These are phyloP conservation scores for Fraxinus pennsylvanica DNA, from an alignment of 257 asterid genomes.

Conservation along the genomic window DNA sequence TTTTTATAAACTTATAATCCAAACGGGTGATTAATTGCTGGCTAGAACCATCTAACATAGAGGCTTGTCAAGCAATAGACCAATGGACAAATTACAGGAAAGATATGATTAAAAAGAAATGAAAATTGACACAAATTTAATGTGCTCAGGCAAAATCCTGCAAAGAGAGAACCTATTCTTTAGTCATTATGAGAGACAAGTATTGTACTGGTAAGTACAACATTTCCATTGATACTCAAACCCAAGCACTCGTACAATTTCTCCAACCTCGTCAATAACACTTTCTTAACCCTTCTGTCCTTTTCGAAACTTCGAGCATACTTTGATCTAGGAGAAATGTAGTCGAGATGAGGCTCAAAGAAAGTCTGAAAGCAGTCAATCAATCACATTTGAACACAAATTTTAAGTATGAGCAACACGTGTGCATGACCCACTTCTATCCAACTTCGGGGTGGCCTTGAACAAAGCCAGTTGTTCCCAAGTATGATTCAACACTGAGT, in stretches of 20 bases:
- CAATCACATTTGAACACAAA: background rate
- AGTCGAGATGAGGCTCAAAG: background rate
- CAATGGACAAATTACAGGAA: background rate
- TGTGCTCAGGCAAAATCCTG: background rate
- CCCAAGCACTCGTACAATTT: background rate
- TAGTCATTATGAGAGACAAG: background rate
- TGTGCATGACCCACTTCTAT: background rate
- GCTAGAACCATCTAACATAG: background rate
- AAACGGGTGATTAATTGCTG: background rate
- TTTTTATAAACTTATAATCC: too few species aligned
- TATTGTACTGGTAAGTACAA: background rate
- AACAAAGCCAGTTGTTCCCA: background rate
- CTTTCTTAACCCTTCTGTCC: background rate
- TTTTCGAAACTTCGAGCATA: too few species aligned
- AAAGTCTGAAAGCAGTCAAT: background rate
- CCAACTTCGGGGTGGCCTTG: background rate
- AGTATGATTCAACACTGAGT: background rate
- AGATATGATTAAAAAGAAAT: background rate
- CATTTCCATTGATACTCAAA: background rate
- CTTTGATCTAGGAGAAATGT: background rate
- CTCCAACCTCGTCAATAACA: background rate
- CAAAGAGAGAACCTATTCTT: background rate
- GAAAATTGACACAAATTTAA: background rate
- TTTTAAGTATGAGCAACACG: background rate
- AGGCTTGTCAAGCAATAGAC: background rate